Evolutionary conservation across 257 asterid species (phyloP), one percentile per base, ranked within the genome.

Genomic region (Ocimum tenuiflorum): DNA sequence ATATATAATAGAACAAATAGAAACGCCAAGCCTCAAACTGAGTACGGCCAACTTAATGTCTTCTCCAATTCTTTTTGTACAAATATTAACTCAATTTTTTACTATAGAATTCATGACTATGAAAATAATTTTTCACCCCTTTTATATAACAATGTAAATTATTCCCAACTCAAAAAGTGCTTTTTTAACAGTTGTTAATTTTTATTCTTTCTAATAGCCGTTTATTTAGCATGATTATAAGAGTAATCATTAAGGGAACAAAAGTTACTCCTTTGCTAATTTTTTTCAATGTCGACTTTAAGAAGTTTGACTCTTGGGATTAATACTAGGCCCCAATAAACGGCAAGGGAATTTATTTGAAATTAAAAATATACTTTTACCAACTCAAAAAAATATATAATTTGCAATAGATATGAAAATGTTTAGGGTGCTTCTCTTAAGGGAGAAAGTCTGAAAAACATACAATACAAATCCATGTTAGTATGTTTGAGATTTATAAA

Each of bases 141-240:
- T 51, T n/a, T 3, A 20, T 22, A 2, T 3, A 47, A 17, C 6
- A 33, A 39, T 2, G 43, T 13, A 50, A 27, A 39, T 41, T 43
- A 57, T 48, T 56, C 17, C 35, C 48, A 55, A 15, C 18, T 47
- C 48, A 50, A 45, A 54, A 38, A 38, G 42, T 14, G 31, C 7
- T 33, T 43, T 54, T 20, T 33, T 63, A 19, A 54, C 14, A 8
- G 62, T 48, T 56, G 45, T 35, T 56, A 18, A 35, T 56, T 59
- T 11, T 14, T n/a, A 22, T 11, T 33, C 31, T 14, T 36, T 22
- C 10, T 11, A 45, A 17, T 43, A 15, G 61, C 72, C 67, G 72
- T 72, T 71, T n/a, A 15, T 35, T 15, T 24, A 58, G 73, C 63
- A 72, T 58, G 61, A 64, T 72, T 47, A 63, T 38, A 10, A 53